Base-by-base conservation (phyloP, 108 stramenopile species). In the Fragilaria radians region DNA sequence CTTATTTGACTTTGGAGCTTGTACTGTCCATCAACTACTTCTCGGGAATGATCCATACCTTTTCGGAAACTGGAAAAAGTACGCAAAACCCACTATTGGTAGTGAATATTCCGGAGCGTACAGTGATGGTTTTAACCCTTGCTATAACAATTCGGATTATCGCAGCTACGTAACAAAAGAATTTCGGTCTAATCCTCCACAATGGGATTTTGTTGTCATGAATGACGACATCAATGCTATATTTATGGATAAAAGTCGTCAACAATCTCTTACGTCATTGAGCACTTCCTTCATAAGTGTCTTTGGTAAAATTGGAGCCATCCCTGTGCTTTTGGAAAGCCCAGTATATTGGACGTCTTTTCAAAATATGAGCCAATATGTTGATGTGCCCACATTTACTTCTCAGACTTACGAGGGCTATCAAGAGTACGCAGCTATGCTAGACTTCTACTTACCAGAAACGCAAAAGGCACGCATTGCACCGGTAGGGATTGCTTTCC, bases 181-280 rank as follows among this genome's bases (percentile, higher is more conserved):
- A 24, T 51, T 24, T 25, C 50, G 5, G 22, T 19, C 17, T 7
- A 25, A 51, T 51, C 50, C n/a, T 14, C 45, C 27, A 11, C 46
- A 61, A 5, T 81, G 73, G 79, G 82, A 91, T 59, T 79, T 77
- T 62, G 62, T 88, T 0, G 60, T 91, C 7, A 67, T 91, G 58
- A 91, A 91, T 51, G 89, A 91, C 62, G 69, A 86, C 51, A 87
- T 83, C 1, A 82, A 91, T 62, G 67, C 70, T 14, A 83, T 86
- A 1, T 84, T 75, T 7, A 74, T 85, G 42, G 7, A 28, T 5
- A 57, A 30, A 0, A 63, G 57, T 5, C 72, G 81, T 22, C 32
- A 71, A 28, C 61, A 66, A 61, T 49, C 82, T 11, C 36, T 61
- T 19, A 51, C 55, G 1, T 58, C 48, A 17, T 65, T 91, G 25